Evolutionary conservation across 495 filamentous ascomycete genomes (phyloP), one percentile per base, ranked within the genome.

Genomic region (Lichina pygmaea): DNA sequence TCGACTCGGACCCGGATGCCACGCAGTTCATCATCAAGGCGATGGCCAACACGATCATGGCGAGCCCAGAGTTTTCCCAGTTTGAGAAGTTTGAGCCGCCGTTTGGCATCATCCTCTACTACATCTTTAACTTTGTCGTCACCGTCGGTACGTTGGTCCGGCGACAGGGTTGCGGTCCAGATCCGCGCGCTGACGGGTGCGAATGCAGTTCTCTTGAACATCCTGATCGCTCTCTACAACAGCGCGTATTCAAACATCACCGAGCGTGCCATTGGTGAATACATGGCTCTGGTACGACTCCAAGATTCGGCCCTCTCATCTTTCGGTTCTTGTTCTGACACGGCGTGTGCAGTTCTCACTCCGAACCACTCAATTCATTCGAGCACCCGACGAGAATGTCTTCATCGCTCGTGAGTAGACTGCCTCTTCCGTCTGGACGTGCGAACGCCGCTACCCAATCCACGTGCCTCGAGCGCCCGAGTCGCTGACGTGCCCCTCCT

Each of bases 321-420:
- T 1, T 1, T 24, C 4, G 24, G 24, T 24, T 24, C 24, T 4
- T 24, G 24, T 4, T 24, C 24, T 41, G 31, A 47, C 39, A 2
- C 12, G 17, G 24, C 11, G 2, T 44, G 44, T 11, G 32, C 33
- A 47, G 48, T 62, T 60, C 50, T 83, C 82, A 2, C 81, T 86
- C 49, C 92, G 93, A 56, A 93, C 86, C 0, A 81, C 94, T 65
- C 79, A 85, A 52, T 97, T 93, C 52, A 81, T 95, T 8, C 82
- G 91, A 34, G 91, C 89, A 0, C 89, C 89, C 0, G 89, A 95
- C 52, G 91, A 95, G 58, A 94, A 97, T 52, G 89, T 97, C 41
- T 97, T 86, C 59, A 91, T 97, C 47, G 74, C 89, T 6, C 83
- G 65, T 71, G 57, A 51, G 64, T 56, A 10, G 15, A 38, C 34